A percentile compares a stretch with the other conserved stretches of the same genome.
phyloP scores from a whole-genome alignment of 2,329 filamentous ascomycete genomes.

The Aspergillus cejpii region DNA sequence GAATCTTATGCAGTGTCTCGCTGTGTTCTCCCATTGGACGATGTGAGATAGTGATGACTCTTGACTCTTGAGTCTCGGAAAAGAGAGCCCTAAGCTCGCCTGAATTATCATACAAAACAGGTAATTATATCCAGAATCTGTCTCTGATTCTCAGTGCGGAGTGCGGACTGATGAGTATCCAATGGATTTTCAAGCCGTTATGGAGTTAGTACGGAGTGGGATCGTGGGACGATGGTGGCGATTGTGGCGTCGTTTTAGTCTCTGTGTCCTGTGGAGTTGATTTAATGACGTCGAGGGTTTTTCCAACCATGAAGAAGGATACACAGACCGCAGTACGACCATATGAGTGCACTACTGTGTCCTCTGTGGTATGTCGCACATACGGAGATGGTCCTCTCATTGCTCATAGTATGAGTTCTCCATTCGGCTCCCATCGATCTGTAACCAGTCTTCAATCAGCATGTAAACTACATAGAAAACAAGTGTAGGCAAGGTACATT shows the following conservation, averaged over 20 bases:
- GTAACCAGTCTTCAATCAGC: not conserved
- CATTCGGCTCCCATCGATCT: not conserved
- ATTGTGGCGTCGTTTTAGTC: conserved; percentile 15
- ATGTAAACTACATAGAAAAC: not conserved
- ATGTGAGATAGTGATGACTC: too few species aligned
- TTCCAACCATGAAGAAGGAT: not conserved
- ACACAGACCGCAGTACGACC: too few species aligned
- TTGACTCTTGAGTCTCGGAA: not conserved
- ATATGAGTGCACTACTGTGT: too few species aligned
- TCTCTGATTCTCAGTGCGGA: not conserved
- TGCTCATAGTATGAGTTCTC: too few species aligned
- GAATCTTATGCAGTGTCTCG: too few species aligned
- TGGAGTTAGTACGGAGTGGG: conserved; percentile 4
- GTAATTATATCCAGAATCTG: conserved; percentile 10
- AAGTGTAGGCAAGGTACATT: not conserved
- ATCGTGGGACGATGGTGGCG: too few species aligned
- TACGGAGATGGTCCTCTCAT: too few species aligned
- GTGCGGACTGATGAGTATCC: conserved; percentile 2
- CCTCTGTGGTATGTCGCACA: too few species aligned
- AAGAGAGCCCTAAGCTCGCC: not conserved
- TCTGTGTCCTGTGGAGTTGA: conserved; percentile 9
- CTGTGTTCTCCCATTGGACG: too few species aligned
- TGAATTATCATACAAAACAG: conserved; percentile 6
- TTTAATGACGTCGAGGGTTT: not conserved
- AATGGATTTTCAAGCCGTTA: conserved; percentile 9